Conservation (phyloP, 257 asterid species). For the Fraxinus americana region DNA sequence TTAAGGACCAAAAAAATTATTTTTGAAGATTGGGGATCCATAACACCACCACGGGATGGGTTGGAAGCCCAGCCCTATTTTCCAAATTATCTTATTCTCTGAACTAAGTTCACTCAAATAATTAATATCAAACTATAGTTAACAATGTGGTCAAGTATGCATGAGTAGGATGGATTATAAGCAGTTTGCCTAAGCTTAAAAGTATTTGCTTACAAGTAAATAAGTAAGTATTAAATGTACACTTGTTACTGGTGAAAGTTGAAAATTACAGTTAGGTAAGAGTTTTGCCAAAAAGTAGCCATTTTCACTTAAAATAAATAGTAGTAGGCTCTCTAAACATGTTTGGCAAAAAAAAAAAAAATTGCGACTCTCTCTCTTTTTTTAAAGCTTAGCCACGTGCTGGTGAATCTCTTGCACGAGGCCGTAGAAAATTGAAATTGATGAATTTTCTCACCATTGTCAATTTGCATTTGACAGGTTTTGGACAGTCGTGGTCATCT, state of each 20-base stretch:
- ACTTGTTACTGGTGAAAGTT: background rate
- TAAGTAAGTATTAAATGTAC: background rate
- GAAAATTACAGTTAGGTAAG: background rate
- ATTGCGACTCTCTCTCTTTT: background rate
- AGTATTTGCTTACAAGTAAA: too few species aligned
- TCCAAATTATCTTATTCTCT: background rate
- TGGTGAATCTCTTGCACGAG: background rate
- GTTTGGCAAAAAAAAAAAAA: background rate
- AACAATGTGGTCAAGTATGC: background rate
- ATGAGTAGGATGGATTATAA: too few species aligned
- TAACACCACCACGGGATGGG: too few species aligned
- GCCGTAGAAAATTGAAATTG: background rate
- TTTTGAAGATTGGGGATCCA: too few species aligned
- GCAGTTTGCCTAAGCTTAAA: too few species aligned
- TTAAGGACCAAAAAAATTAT: too few species aligned
- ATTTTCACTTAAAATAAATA: background rate
- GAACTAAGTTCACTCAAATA: background rate
- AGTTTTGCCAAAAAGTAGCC: background rate
- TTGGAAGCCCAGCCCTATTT: too few species aligned
- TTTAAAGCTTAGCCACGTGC: background rate
- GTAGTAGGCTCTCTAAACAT: background rate
- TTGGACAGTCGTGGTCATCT: constrained; percentile 65
- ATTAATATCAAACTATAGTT: background rate
- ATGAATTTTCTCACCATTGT: background rate
- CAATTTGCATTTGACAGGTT: constrained; percentile 41